Evolutionary conservation across 352 stramenopile species (phyloP).

Genomic region (Phytopythium boreale): DNA sequence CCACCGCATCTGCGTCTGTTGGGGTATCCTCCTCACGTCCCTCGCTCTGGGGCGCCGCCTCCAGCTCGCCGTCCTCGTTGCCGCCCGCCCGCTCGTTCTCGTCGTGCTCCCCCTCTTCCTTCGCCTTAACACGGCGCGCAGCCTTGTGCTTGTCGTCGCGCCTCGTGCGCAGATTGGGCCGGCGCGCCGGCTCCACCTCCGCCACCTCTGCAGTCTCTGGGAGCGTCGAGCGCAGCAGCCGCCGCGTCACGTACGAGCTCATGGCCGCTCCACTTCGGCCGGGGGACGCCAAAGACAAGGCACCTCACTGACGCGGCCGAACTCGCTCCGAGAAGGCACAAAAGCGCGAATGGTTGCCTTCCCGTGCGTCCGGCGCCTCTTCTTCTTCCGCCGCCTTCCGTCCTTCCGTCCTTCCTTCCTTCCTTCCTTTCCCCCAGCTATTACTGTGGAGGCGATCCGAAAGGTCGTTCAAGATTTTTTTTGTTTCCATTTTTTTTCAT

Average conservation of each 20-base stretch:
- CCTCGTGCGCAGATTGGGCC: not conserved
- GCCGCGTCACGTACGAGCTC: conserved; percentile 51
- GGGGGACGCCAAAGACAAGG: not conserved
- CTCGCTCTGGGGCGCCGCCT: not conserved
- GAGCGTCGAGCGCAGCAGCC: conserved; percentile 59
- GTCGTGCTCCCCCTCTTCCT: not conserved
- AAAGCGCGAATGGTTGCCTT: conserved; percentile 1
- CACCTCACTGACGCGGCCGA: not conserved
- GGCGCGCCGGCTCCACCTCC: not conserved
- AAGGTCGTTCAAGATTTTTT: conserved; percentile 3
- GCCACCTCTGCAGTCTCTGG: not conserved
- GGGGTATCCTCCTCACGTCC: conserved; percentile 9
- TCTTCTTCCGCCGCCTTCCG: not conserved
- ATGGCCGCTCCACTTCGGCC: not conserved
- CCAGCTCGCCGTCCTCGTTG: not conserved
- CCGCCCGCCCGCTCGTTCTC: not conserved
- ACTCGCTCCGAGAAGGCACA: not conserved
- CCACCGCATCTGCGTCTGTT: not conserved
- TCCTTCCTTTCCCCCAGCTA: no score
- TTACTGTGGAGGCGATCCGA: not conserved
- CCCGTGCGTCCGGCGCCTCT: not conserved
- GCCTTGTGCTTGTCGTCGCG: not conserved
- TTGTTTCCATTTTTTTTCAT: not conserved
- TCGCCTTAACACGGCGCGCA: not conserved
- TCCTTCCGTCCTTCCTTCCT: not conserved